A percentile compares a stretch with the other conserved stretches of the same genome.
These are phyloP conservation scores for Candida lessepsii DNA, from an alignment of 805 yeast species.

Conservation along the genomic window DNA sequence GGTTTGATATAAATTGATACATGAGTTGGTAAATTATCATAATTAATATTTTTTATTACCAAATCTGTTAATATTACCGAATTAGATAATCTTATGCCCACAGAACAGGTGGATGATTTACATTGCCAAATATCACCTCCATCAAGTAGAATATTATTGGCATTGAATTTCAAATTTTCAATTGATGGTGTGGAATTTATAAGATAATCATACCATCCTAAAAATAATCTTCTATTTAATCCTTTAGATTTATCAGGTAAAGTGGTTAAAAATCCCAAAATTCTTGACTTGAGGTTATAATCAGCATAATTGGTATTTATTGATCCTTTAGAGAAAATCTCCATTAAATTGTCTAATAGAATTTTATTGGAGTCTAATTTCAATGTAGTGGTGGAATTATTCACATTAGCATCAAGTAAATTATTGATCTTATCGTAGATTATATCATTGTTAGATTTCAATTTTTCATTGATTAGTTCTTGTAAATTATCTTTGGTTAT, in stretches of 20 bases:
- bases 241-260: conserved; percentile 21
- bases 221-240: conserved; percentile 25
- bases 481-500: conserved; percentile 25
- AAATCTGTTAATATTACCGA: conserved; percentile 37
- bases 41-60: conserved; percentile 20
- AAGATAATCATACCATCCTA: conserved; percentile 43
- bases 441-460: conserved; percentile 23
- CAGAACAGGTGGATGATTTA: conserved; percentile 24
- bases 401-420: conserved; percentile 22
- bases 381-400: conserved; percentile 10
- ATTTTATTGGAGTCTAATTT: conserved; percentile 18
- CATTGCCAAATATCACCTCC: conserved; percentile 37
- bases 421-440: conserved; percentile 24
- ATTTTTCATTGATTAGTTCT: conserved; percentile 18
- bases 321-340: conserved; percentile 32
- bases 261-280: conserved; percentile 39
- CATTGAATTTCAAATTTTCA: conserved; percentile 31
- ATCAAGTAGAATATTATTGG: conserved; percentile 37
- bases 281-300: conserved; percentile 36
- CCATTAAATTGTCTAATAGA: conserved; percentile 29
- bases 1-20: conserved; percentile 34
- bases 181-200: conserved; percentile 23
- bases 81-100: conserved; percentile 35
- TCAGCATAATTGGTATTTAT: conserved; percentile 40
- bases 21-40: conserved; percentile 17